phyloP scores from a whole-genome alignment of 1,139 yeast species.

The Candida buenavistaensis region DNA sequence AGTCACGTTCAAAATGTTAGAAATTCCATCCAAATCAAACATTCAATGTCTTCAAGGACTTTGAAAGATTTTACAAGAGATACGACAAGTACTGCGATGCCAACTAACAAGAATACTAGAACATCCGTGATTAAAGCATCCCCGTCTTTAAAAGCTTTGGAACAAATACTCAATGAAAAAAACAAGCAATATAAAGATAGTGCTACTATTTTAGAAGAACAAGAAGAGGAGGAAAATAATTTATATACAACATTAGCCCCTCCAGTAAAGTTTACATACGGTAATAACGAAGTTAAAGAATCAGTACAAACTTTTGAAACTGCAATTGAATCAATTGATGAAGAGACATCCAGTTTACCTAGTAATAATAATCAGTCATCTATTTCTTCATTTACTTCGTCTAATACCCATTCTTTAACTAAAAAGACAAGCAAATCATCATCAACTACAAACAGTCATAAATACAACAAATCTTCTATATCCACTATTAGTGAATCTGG shows the following conservation, averaged over 20 bases:
- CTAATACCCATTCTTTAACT: background rate
- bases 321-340: conserved; percentile 16
- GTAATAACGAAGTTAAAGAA: conserved; percentile 6
- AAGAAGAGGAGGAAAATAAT: conserved; percentile 15
- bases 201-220: conserved; percentile 24
- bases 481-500: conserved; percentile 20
- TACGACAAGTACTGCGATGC: background rate
- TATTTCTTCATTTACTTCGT: no score
- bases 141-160: conserved; percentile 57
- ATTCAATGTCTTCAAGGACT: conserved; percentile 36
- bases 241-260: conserved; percentile 1
- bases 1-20: conserved; percentile 50
- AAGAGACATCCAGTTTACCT: conserved; percentile 8
- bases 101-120: conserved; percentile 4
- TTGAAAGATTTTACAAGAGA: conserved; percentile 19
- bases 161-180: conserved; percentile 41
- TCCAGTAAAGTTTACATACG: conserved; percentile 4
- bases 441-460: conserved; percentile 6
- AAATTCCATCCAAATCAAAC: conserved; percentile 49
- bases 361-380: conserved; percentile 2
- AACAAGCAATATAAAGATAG: conserved; percentile 8
- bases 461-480: conserved; percentile 17
- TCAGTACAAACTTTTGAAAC: conserved; percentile 34
- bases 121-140: conserved; percentile 53
- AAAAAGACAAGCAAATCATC: conserved; percentile 4